phyloP scores from a whole-genome alignment of 2,329 filamentous ascomycete genomes.

The Talaromyces verruculosus region DNA sequence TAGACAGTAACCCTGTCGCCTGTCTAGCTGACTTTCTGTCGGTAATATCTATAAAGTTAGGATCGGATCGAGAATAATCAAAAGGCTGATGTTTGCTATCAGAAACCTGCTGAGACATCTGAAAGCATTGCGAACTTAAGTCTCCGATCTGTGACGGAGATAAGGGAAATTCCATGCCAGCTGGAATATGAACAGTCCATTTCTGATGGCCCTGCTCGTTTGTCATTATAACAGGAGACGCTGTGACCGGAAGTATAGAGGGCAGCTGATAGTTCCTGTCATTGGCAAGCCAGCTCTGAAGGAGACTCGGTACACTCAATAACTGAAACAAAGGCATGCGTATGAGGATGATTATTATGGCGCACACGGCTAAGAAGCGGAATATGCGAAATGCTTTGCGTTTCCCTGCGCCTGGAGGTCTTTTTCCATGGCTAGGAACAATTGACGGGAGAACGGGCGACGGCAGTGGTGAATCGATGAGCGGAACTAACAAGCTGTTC shows the following conservation, averaged over 20 bases:
- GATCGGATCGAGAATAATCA: constrained; percentile 62
- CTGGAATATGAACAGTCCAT: constrained; percentile 81
- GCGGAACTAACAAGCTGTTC: constrained; percentile 50
- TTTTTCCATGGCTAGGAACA: constrained; percentile 64
- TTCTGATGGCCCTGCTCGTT: constrained; percentile 64
- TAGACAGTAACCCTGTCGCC: constrained; percentile 29
- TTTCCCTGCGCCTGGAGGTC: constrained; percentile 57
- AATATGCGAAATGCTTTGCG: constrained; percentile 59
- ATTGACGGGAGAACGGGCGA: constrained; percentile 70
- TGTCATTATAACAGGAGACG: constrained; percentile 69
- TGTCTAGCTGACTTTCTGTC: constrained; percentile 62
- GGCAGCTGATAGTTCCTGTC: constrained; percentile 43
- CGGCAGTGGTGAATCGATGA: constrained; percentile 66
- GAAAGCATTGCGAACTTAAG: constrained; percentile 66
- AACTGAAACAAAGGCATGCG: constrained; percentile 20
- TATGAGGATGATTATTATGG: constrained; percentile 52
- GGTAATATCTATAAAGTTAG: constrained; percentile 70
- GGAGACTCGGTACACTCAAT: neutral
- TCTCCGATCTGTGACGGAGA: constrained; percentile 64
- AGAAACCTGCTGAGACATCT: constrained; percentile 61
- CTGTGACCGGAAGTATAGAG: constrained; percentile 66
- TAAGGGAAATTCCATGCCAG: constrained; percentile 65
- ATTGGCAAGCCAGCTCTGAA: constrained; percentile 29
- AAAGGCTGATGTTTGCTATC: constrained; percentile 49
- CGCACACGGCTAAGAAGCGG: constrained; percentile 57